Conservation (phyloP, 495 filamentous ascomycete species). For the Penicillium tannophilum region DNA sequence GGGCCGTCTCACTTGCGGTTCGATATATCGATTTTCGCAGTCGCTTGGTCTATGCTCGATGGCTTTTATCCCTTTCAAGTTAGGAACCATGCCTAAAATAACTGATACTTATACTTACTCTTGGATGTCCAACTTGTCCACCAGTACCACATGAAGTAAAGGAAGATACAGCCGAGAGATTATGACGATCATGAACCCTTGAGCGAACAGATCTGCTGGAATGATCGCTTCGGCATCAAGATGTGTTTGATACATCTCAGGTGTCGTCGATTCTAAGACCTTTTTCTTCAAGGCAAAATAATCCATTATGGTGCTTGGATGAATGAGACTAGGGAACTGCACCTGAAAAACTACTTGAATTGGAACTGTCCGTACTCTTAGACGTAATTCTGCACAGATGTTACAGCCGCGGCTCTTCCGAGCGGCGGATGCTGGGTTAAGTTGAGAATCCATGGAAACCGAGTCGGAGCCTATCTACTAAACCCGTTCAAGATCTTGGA, state of each 20-base stretch:
- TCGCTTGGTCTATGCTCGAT: constrained; percentile 1
- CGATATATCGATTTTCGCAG: not conserved
- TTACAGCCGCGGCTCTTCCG: not conserved
- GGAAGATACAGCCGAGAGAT: not conserved
- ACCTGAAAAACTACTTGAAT: not conserved
- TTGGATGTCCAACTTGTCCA: not conserved
- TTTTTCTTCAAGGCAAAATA: not conserved
- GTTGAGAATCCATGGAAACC: not conserved
- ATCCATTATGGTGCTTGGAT: not conserved
- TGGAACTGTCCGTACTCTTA: not conserved
- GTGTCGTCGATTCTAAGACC: not conserved
- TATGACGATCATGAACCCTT: not conserved
- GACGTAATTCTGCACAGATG: not conserved
- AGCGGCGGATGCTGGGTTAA: not conserved
- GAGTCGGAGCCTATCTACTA: not conserved
- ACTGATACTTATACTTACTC: not conserved
- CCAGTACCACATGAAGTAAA: not conserved
- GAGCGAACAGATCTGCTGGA: not conserved
- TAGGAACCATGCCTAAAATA: not conserved
- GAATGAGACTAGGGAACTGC: not conserved
- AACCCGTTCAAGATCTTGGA: not conserved
- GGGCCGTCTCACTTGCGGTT: not conserved
- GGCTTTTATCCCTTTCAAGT: not conserved
- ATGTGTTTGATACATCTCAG: not conserved
- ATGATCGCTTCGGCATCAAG: not conserved